Conservation (phyloP, 805 yeast genomes). For the Candida glaebosa region DNA sequence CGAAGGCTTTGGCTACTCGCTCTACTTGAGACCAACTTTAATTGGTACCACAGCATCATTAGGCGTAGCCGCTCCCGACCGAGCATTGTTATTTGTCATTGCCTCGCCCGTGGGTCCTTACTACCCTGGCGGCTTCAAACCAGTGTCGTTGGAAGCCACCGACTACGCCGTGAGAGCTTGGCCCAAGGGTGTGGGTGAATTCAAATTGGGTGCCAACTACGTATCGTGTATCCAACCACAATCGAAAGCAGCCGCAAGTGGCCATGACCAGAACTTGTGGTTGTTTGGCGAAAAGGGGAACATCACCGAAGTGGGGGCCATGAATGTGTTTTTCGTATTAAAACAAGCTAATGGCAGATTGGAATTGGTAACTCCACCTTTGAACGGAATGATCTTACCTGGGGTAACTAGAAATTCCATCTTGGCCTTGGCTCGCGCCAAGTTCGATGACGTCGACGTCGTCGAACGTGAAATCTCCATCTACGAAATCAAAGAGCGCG, state of each 20-base stretch:
- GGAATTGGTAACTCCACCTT: constrained; percentile 92
- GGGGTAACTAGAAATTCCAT: constrained; percentile 96
- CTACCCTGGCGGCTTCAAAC: constrained; percentile 87
- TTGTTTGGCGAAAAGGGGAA: constrained; percentile 82
- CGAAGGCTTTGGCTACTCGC: constrained; percentile 79
- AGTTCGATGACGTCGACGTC: constrained; percentile 78
- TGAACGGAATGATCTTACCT: constrained; percentile 94
- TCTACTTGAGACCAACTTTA: constrained; percentile 91
- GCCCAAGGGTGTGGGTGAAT: constrained; percentile 99
- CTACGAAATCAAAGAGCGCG: constrained; percentile 71
- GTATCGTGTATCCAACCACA: constrained; percentile 95
- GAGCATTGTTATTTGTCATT: constrained; percentile 80
- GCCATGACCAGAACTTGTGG: constrained; percentile 96
- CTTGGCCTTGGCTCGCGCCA: constrained; percentile 70
- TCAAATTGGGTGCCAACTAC: constrained; percentile 94
- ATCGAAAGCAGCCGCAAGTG: constrained; percentile 82
- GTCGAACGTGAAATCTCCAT: constrained; percentile 86
- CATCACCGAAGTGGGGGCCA: constrained; percentile 96
- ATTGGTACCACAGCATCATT: constrained; percentile 88
- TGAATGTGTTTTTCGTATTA: constrained; percentile 91
- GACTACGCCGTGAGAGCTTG: constrained; percentile 96
- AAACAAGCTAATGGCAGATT: constrained; percentile 77
- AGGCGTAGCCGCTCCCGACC: constrained; percentile 82
- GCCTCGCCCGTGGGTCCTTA: constrained; percentile 98
- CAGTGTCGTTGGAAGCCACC: constrained; percentile 91